Evolutionary conservation across 2,329 filamentous ascomycete genomes (phyloP), one percentile per base, ranked within the genome.

Genomic region (Blastomyces silverae): DNA sequence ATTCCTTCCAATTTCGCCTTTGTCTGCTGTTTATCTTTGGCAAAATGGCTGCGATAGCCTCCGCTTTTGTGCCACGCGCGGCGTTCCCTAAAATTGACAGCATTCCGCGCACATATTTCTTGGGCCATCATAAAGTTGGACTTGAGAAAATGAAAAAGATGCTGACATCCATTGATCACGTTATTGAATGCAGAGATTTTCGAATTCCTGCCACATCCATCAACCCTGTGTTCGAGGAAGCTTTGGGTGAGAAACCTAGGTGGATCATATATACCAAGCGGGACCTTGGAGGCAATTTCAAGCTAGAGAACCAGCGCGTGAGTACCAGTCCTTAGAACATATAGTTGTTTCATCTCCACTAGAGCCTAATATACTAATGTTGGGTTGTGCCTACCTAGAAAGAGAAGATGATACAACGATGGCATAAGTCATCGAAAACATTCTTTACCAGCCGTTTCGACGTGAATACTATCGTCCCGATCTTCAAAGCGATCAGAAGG

Each of bases 101-200:
- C 62, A 88, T 97, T 67, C 88, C 90, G 50, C 87, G 91, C 69
- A 94, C 93, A 66, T 99, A 97, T 79, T 99, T 91, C 79, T 84
- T 97, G 58, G 94, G 94, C 67, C 94, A 99, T 79, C 94, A 99
- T 81, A 85, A 86, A 66, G 84, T 89, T 11, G 94, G 90, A 20
- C 82, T 96, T 42, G 81, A 84, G 59, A 89, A 90, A 74, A 96
- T 97, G 88, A 90, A 90, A 74, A 85, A 85, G 50, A 83, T 90
- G 74, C 84, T 99, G 60, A 86, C 87, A 37, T 87, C 86, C 67
- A 90, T 97, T 71, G 89, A 92, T 72, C 86, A 97, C 55, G 86
- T 99, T 63, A 85, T 99, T 73, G 94, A 99, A 80, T 97, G 92
- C 76, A 90, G 94, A 73, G 94, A 99, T 80, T 92, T 92, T 74